A percentile compares a stretch with the other conserved stretches of the same genome.
Conservation (phyloP, 495 filamentous ascomycete species). For the Chaetomidium leptoderma region DNA sequence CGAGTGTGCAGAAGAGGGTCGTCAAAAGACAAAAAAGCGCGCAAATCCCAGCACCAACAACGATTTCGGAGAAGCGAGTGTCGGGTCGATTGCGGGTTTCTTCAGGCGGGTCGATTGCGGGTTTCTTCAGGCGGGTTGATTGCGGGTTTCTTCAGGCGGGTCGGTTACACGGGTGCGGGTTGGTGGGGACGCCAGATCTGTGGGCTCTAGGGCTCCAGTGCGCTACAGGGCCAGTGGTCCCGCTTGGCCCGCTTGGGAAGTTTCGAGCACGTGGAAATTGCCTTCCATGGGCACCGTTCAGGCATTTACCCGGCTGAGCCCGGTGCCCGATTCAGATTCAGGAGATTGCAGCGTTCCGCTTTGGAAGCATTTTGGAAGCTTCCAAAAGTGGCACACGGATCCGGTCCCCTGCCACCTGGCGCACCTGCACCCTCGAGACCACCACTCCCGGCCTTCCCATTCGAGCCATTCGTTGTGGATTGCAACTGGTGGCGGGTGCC, state of each 20-base stretch:
- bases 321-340: no score
- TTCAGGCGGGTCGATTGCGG: no score
- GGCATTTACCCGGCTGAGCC: conserved; percentile 17
- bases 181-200: conserved; percentile 1
- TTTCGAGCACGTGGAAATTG: conserved; percentile 15
- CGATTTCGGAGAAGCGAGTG: conserved; percentile 1
- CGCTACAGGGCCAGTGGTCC: no score
- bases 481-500: background rate
- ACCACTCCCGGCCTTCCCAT: background rate
- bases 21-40: background rate
- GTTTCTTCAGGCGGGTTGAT: no score
- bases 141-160: background rate
- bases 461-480: background rate
- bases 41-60: background rate
- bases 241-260: conserved; percentile 3
- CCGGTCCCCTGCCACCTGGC: background rate
- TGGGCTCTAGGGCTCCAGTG: no score
- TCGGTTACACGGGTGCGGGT: background rate
- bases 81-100: no score
- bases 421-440: background rate
- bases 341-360: conserved; percentile 3
- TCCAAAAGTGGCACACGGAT: background rate
- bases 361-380: conserved; percentile 15
- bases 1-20: background rate
- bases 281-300: background rate